Percentiles rank a stretch among this genome's conserved stretches.
These are phyloP conservation scores for Hypoxylon sp. DNA, from an alignment of 2,329 filamentous ascomycete genomes.

Conservation along the genomic window DNA sequence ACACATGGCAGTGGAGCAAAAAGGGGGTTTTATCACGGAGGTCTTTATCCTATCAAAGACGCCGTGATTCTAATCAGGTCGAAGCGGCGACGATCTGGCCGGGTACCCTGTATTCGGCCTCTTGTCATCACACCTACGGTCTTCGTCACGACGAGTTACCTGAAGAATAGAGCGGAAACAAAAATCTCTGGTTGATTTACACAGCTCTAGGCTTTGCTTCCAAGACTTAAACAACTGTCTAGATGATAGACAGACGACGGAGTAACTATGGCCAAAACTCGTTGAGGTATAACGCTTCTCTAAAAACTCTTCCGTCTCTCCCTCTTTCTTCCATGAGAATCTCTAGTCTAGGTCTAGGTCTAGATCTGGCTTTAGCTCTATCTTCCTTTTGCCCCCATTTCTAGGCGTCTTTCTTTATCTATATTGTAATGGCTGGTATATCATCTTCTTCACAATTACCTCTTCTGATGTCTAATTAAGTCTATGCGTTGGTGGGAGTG, in stretches of 20 bases:
- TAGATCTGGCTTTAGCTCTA: slow-evolving; percentile 29
- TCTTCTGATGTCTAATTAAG: slow-evolving; percentile 9
- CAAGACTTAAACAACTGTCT: slow-evolving; percentile 20
- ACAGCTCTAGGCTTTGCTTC: slow-evolving; percentile 13
- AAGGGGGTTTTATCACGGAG: slow-evolving; percentile 11
- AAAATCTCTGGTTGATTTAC: slow-evolving; percentile 12
- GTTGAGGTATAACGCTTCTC: slow-evolving; percentile 15
- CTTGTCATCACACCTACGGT: not conserved
- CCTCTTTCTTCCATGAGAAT: slow-evolving; percentile 18
- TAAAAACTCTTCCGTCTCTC: slow-evolving; percentile 3
- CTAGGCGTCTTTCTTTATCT: slow-evolving; percentile 28
- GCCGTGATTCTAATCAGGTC: slow-evolving; percentile 10
- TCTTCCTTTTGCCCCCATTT: slow-evolving; percentile 29
- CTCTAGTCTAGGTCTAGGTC: slow-evolving; percentile 37
- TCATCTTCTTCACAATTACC: slow-evolving; percentile 9
- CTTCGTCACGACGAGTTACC: not conserved
- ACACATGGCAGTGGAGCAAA: slow-evolving; percentile 27
- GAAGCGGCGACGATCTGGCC: not conserved
- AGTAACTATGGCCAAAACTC: slow-evolving; percentile 21
- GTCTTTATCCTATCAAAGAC: slow-evolving; percentile 14
- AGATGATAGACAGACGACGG: slow-evolving; percentile 24
- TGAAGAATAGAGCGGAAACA: not conserved
- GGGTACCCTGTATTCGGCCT: not conserved
- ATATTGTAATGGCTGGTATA: slow-evolving; percentile 24
- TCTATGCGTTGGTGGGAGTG: slow-evolving; percentile 65